These are phyloP conservation scores for Mycena crocata DNA, from an alignment of 768 basidiomycete species.

Conservation along the genomic window DNA sequence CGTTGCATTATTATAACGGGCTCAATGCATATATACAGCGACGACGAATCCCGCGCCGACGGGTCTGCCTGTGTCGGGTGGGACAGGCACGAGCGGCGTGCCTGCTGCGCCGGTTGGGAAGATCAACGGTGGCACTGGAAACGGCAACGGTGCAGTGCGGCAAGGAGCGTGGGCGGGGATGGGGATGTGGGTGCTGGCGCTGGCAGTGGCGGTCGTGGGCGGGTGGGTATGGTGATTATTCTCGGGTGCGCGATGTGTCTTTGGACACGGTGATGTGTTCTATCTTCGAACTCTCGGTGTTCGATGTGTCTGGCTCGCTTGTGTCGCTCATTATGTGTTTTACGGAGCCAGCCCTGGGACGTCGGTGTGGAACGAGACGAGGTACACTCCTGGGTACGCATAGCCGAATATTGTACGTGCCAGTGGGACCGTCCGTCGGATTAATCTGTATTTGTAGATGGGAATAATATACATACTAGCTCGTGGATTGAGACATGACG, in stretches of 20 bases:
- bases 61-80: conserved; percentile 37
- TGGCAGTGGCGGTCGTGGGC: neutral
- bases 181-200: neutral
- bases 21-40: conserved; percentile 40
- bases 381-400: too few species aligned
- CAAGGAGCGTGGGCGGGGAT: neutral
- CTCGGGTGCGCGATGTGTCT: too few species aligned
- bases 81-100: conserved; percentile 40
- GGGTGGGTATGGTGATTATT: neutral
- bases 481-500: too few species aligned
- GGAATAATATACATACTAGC: too few species aligned
- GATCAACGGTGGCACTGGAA: neutral
- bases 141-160: neutral
- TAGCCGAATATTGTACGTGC: too few species aligned
- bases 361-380: too few species aligned
- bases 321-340: too few species aligned
- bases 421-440: too few species aligned
- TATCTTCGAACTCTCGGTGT: neutral
- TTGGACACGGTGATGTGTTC: neutral
- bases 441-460: too few species aligned
- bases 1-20: neutral
- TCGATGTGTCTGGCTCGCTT: too few species aligned
- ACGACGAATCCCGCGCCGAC: conserved; percentile 56
- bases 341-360: too few species aligned
- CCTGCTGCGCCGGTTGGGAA: conserved; percentile 30